Conservation (phyloP, 768 basidiomycete genomes). For the Pleurotus pulmonarius region DNA sequence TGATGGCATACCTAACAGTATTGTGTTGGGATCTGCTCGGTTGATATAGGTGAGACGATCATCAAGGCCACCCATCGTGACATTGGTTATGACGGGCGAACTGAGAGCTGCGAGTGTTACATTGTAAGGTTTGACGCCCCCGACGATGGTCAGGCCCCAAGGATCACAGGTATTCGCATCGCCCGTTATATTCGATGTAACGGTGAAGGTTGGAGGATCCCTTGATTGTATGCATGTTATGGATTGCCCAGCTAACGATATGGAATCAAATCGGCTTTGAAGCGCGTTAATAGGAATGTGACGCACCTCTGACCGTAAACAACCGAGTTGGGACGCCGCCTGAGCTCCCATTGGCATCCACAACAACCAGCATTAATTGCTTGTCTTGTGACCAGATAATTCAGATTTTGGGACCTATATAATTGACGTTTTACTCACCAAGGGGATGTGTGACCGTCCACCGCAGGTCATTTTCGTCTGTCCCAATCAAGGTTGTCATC, state of each 20-base stretch:
- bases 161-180: conserved; percentile 38
- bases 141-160: conserved; percentile 41
- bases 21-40: conserved; percentile 29
- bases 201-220: conserved; percentile 13
- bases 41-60: conserved; percentile 40
- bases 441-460: conserved; percentile 39
- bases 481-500: conserved; percentile 31
- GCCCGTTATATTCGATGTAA: conserved; percentile 32
- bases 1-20: conserved; percentile 34
- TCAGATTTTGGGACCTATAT: neutral
- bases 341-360: conserved; percentile 39
- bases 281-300: neutral
- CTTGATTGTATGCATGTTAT: conserved; percentile 12
- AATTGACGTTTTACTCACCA: conserved; percentile 25
- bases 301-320: conserved; percentile 34
- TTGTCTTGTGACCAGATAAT: conserved; percentile 27
- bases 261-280: neutral
- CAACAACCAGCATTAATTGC: conserved; percentile 36
- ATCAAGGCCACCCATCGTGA: conserved; percentile 31
- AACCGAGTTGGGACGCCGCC: conserved; percentile 34
- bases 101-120: conserved; percentile 34
- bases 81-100: conserved; percentile 37
- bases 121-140: conserved; percentile 41
- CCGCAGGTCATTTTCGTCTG: conserved; percentile 27
- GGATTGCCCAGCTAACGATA: conserved; percentile 12